Evolutionary conservation across 139 green algal genomes (phyloP).

Genomic region (Chlamydomonas incerta): DNA sequence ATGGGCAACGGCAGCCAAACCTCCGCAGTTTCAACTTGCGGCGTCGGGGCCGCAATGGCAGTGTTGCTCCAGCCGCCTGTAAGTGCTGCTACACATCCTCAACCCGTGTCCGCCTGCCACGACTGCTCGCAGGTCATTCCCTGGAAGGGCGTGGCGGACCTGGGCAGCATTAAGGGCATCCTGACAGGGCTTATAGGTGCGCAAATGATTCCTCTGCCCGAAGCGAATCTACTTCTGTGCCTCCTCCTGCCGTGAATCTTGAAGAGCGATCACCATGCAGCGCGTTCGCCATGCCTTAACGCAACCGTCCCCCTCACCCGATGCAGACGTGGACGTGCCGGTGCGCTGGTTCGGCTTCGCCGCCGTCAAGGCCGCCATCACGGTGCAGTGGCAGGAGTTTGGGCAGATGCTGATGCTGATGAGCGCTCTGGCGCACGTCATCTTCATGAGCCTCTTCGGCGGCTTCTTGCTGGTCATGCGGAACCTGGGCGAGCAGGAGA

Average conservation of each 20-base stretch:
- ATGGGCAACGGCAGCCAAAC: too few species aligned
- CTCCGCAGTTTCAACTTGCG: too few species aligned
- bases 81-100: too few species aligned
- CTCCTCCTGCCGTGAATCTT: too few species aligned
- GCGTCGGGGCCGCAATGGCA: too few species aligned
- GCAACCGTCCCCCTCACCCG: too few species aligned
- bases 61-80: too few species aligned
- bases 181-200: constrained; percentile 11
- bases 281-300: too few species aligned
- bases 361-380: constrained; percentile 40
- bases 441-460: constrained; percentile 38
- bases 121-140: constrained; percentile 13
- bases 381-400: constrained; percentile 45
- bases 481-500: not conserved
- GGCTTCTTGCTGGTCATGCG: constrained; percentile 41
- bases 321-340: constrained; percentile 28
- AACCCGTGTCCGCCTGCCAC: not conserved
- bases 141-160: constrained; percentile 33
- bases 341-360: constrained; percentile 36
- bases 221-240: too few species aligned
- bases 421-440: constrained; percentile 34
- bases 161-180: constrained; percentile 13
- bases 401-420: constrained; percentile 44
- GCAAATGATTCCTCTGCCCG: too few species aligned
- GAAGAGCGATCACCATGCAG: too few species aligned